Percentiles rank a stretch among this genome's conserved stretches.
Evolutionary conservation across 1,284 basidiomycete genomes (phyloP).

Genomic region (Rhizopogon parksii): DNA sequence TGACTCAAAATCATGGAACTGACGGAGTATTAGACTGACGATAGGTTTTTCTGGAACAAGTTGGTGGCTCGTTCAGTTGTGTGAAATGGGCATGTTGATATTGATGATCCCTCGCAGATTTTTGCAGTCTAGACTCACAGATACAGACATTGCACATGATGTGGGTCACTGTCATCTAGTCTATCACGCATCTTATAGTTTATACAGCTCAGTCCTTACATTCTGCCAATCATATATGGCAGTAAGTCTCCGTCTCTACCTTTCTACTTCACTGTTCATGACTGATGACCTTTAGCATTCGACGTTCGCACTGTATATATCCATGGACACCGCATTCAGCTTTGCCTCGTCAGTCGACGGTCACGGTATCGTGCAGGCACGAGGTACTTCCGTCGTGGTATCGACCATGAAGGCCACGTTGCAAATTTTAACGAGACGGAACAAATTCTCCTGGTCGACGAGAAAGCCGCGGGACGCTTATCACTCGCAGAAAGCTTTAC

Average conservation of each 20-base stretch:
- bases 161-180: conserved; percentile 35
- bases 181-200: conserved; percentile 8
- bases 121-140: conserved; percentile 68
- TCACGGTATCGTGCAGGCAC: conserved; percentile 94
- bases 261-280: neutral
- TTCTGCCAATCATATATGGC: conserved; percentile 88
- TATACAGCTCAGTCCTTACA: conserved; percentile 73
- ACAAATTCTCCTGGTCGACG: conserved; percentile 79
- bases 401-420: conserved; percentile 78
- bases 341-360: conserved; percentile 88
- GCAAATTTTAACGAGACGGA: conserved; percentile 96
- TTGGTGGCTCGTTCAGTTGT: conserved; percentile 33
- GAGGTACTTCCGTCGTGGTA: conserved; percentile 93
- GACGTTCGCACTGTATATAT: conserved; percentile 77
- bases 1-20: conserved; percentile 11
- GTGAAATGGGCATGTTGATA: neutral
- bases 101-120: conserved; percentile 38
- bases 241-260: conserved; percentile 48
- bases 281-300: conserved; percentile 53
- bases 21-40: conserved; percentile 62
- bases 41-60: conserved; percentile 99
- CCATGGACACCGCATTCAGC: conserved; percentile 74
- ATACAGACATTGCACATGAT: conserved; percentile 51
- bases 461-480: conserved; percentile 38
- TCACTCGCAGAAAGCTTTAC: conserved; percentile 46